These are phyloP conservation scores for Talaromyces nanjingensis DNA, from an alignment of 495 filamentous ascomycete genomes.

Conservation along the genomic window DNA sequence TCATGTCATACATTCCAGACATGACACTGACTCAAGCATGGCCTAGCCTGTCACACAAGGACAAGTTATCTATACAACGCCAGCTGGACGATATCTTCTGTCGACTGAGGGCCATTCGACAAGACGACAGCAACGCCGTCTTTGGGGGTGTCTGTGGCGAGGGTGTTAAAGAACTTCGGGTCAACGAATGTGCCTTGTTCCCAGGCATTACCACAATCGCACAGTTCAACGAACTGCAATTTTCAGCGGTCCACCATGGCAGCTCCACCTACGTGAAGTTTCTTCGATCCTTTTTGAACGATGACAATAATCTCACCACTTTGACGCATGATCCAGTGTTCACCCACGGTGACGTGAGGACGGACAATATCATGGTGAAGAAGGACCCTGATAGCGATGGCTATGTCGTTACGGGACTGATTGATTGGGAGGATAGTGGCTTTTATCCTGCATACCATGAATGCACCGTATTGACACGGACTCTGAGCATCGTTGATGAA, in stretches of 20 bases:
- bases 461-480: slow-evolving; percentile 23
- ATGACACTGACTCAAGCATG: slow-evolving; percentile 23
- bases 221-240: slow-evolving; percentile 26
- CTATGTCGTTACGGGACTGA: slow-evolving; percentile 23
- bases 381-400: slow-evolving; percentile 17
- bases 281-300: slow-evolving; percentile 19
- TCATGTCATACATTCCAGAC: slow-evolving; percentile 25
- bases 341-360: slow-evolving; percentile 32
- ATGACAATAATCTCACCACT: slow-evolving; percentile 7
- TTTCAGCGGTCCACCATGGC: slow-evolving; percentile 22
- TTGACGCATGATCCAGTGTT: slow-evolving; percentile 20
- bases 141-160: slow-evolving; percentile 27
- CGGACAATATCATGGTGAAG: slow-evolving; percentile 32
- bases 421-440: slow-evolving; percentile 30
- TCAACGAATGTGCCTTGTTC: slow-evolving; percentile 15
- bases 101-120: slow-evolving; percentile 20
- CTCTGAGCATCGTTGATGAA: slow-evolving; percentile 19
- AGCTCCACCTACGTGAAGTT: slow-evolving; percentile 21
- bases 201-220: slow-evolving; percentile 20
- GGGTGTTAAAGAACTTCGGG: slow-evolving; percentile 23
- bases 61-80: slow-evolving; percentile 24
- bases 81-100: slow-evolving; percentile 26
- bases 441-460: slow-evolving; percentile 30
- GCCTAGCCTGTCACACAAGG: slow-evolving; percentile 17
- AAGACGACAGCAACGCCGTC: slow-evolving; percentile 10